Base-by-base conservation (phyloP, 2,329 filamentous ascomycete species). In the Colletotrichum higginsianum region DNA sequence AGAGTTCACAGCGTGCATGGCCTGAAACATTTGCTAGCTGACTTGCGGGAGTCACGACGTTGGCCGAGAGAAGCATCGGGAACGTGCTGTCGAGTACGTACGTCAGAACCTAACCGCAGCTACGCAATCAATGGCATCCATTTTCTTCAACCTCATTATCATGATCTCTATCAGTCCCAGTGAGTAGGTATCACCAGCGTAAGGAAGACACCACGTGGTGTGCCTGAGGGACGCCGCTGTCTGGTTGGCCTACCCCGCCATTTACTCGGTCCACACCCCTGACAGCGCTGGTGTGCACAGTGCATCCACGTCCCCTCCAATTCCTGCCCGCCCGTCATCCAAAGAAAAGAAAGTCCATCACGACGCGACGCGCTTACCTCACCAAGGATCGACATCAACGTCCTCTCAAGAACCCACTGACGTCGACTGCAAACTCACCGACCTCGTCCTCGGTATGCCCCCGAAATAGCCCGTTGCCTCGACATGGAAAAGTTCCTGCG, bases 401-500 rank as follows among this genome's bases (percentile, higher is more conserved):
- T 71, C 65, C 40, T 44, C 58, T 42, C 52, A 53, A 66, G 38
- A 46, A 42, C 49, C 23, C 38, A 35, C 21, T 49, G 23, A 38
- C 21, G 38, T 23, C 49, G 26, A 56, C 35, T 47, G 16, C 38
- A 30, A 44, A 40, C 16, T 49, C 50, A 57, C 23, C 35, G 8
- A 26, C 18, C n/a, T 47, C 23, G 38, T 60, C 38, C 42, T 50
- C 40, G 64, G 53, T 44, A 71, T 71, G 68, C 68, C 35, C 50
- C 38, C 64, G 21, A 71, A 62, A 18, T 71, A 67, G 57, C 50
- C 23, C 11, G 57, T 57, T 67, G 56, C 53, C 55, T 56, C 58
- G 66, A 38, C 57, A 98, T 99, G 96, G 95, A 98, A 86, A 92
- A 91, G 78, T 98, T 96, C 83, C 88, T 99, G 79, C 92, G 95